A percentile compares a stretch with the other conserved stretches of the same genome.
Conservation (phyloP, 2,329 filamentous ascomycete species). For the Neonectria coccinea region DNA sequence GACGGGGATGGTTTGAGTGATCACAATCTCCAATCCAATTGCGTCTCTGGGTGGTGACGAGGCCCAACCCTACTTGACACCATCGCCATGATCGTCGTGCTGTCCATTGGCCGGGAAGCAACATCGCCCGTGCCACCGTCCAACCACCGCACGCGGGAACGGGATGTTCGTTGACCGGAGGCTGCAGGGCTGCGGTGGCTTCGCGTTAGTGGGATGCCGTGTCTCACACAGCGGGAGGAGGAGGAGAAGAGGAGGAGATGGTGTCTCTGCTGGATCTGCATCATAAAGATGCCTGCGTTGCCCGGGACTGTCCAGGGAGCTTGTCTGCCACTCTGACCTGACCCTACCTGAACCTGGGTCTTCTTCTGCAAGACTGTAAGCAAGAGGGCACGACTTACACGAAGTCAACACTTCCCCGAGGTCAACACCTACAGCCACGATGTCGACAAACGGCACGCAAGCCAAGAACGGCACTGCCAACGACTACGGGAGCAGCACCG, state of each 20-base stretch:
- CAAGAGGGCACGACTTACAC: neutral
- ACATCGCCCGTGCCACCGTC: constrained; percentile 35
- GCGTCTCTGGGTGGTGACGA: neutral
- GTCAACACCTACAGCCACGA: constrained; percentile 27
- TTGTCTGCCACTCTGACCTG: neutral
- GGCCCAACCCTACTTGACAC: neutral
- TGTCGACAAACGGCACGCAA: constrained; percentile 37
- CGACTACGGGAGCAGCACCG: constrained; percentile 31
- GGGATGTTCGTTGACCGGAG: constrained; percentile 1
- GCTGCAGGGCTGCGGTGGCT: constrained; percentile 14
- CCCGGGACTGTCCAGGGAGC: neutral
- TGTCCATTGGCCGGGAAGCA: constrained; percentile 29
- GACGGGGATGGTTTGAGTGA: constrained; percentile 10
- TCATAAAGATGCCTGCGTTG: neutral
- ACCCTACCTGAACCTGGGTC: neutral
- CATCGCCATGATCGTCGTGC: constrained; percentile 4
- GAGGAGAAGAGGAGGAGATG: neutral
- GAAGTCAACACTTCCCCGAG: neutral
- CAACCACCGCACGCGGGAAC: constrained; percentile 29
- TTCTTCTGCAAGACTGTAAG: neutral
- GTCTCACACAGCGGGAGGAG: constrained; percentile 31
- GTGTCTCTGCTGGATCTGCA: neutral
- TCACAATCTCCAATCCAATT: too few species aligned
- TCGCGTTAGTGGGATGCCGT: constrained; percentile 34
- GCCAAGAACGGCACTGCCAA: constrained; percentile 43